Evolutionary conservation across 2,329 filamentous ascomycete species (phyloP), one percentile per base, ranked within the genome.

Genomic region (Exophiala dermatitidis): DNA sequence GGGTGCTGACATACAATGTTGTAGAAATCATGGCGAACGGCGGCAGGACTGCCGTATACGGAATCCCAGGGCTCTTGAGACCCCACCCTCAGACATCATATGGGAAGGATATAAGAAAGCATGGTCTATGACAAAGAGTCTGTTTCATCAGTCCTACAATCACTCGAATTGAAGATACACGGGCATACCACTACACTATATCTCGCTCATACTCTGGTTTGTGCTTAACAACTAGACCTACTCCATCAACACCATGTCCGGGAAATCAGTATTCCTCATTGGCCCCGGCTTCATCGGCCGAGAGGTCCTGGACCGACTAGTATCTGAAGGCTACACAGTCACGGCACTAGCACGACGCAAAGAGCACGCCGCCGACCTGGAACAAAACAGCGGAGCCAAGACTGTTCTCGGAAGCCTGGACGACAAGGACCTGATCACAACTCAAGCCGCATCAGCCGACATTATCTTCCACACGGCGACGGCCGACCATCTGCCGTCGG

Each of bases 381-480:
- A 58, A 47, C 43, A 19, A 19, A 19, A 54, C 71, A 69, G 66
- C 1, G 73, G 71, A 2, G 67, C 66, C 5, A 64, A 67, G n/a
- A 57, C 66, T 6, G 66, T 76, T 8, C 57, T 69, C 36, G 73
- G 72, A n/a, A 67, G 68, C 37, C 60, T 77, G 3, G 64, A 73
- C 45, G 71, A 77, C 56, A 66, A 65, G 9, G 60, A 65, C 1
- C 57, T 71, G 10, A 73, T 76, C 60, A 64, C 65, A 4, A 63
- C 71, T 34, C 65, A 73, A 12, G 63, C 68, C 1, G 46, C 64
- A 2, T 54, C 67, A 26, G 66, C 67, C 56, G 74, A 78, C 47
- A 70, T 76, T 5, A 65, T 78, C 49, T 65, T 78, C 50, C 74
- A 78, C 62, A 76, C 72, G 5, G 76, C 76, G 8, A 75, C 73